A percentile compares a stretch with the other conserved stretches of the same genome.
These are phyloP conservation scores for Pinguiococcus pyrenoidosus DNA, from an alignment of 108 stramenopile genomes.

Conservation along the genomic window DNA sequence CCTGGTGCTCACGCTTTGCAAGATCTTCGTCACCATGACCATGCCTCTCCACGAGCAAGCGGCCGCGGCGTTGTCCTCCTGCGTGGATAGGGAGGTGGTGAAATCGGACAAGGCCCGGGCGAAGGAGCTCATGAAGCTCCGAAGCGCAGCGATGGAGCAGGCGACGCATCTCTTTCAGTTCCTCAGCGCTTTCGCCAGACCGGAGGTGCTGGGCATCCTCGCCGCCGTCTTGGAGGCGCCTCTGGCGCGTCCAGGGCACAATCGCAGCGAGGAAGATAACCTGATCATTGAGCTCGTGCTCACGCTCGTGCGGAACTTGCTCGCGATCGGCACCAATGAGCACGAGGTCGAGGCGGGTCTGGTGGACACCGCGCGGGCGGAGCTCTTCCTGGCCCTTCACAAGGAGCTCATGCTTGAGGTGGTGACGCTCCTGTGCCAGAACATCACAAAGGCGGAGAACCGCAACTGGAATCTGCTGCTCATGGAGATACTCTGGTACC, in stretches of 20 bases:
- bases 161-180: too few species aligned
- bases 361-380: too few species aligned
- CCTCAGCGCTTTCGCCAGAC: slow-evolving; percentile 43
- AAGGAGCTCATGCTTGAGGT: slow-evolving; percentile 66
- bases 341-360: too few species aligned
- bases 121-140: too few species aligned
- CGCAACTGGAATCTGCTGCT: slow-evolving; percentile 55
- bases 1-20: slow-evolving; percentile 59
- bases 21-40: slow-evolving; percentile 69
- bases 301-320: slow-evolving; percentile 63
- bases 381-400: slow-evolving; percentile 52
- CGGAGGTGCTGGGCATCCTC: slow-evolving; percentile 59
- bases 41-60: slow-evolving; percentile 60
- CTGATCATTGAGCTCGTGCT: slow-evolving; percentile 66
- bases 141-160: too few species aligned
- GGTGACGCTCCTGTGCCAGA: slow-evolving; percentile 53
- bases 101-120: too few species aligned
- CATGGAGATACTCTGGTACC: slow-evolving; percentile 63
- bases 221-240: slow-evolving; percentile 64
- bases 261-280: slow-evolving; percentile 57
- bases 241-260: slow-evolving; percentile 41
- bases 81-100: too few species aligned
- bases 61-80: too few species aligned
- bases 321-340: slow-evolving; percentile 34
- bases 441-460: slow-evolving; percentile 32